Conservation (phyloP, 257 asterid species). For the Schizonepeta tenuifolia region DNA sequence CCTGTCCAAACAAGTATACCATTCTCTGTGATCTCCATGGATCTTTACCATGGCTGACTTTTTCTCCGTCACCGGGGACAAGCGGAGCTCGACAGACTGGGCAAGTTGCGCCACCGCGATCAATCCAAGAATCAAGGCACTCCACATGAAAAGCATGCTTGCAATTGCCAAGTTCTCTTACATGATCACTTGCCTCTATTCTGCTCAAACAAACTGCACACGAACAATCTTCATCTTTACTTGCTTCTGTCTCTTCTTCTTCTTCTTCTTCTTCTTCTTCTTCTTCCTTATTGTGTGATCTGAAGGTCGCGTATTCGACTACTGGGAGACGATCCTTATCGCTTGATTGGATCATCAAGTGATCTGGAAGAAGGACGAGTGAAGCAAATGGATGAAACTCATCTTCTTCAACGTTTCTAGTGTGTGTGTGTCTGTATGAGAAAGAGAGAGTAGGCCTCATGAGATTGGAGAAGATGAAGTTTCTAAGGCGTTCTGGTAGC, state of each 20-base stretch:
- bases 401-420: background rate
- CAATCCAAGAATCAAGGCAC: constrained; percentile 39
- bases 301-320: background rate
- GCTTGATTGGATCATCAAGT: constrained; percentile 2
- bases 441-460: background rate
- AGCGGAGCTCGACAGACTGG: constrained; percentile 33
- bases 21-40: constrained; percentile 43
- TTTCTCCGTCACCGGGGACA: constrained; percentile 9
- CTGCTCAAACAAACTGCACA: constrained; percentile 38
- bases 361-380: constrained; percentile 25
- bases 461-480: constrained; percentile 7
- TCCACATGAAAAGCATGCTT: constrained; percentile 35
- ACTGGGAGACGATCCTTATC: constrained; percentile 24
- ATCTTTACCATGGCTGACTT: constrained; percentile 23
- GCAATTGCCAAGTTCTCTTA: constrained; percentile 36
- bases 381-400: constrained; percentile 19
- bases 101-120: constrained; percentile 28
- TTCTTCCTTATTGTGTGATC: background rate
- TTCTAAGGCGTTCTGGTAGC: constrained; percentile 1
- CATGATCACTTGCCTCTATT: constrained; percentile 27
- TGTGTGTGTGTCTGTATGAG: background rate
- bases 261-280: background rate
- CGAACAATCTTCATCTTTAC: background rate
- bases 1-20: constrained; percentile 43
- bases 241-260: background rate